A percentile compares a stretch with the other conserved stretches of the same genome.
phyloP scores from a whole-genome alignment of 2,329 filamentous ascomycete genomes.

The Nannizzia gypsea region DNA sequence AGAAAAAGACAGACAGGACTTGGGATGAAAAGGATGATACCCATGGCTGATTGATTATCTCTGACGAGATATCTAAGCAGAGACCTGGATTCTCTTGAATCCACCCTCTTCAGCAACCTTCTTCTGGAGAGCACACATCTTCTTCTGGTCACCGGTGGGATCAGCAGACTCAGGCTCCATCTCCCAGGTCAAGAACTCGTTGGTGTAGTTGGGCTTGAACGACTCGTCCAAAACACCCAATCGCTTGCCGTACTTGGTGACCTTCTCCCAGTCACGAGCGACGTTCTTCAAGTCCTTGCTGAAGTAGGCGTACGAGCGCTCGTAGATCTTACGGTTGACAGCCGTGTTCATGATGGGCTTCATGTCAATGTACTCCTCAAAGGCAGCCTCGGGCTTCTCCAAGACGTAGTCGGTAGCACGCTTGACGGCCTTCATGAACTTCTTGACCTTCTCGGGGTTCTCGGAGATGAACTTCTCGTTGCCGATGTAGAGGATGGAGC shows the following conservation, averaged over 20 bases:
- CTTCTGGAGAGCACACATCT: constrained; percentile 58
- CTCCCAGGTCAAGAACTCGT: constrained; percentile 55
- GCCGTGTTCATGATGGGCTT: constrained; percentile 58
- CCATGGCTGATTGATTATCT: background rate
- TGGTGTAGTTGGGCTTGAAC: constrained; percentile 65
- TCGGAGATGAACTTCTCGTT: constrained; percentile 58
- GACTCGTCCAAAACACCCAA: constrained; percentile 52
- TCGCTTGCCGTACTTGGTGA: constrained; percentile 63
- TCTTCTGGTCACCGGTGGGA: constrained; percentile 61
- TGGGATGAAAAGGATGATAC: background rate
- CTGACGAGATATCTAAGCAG: constrained; percentile 4
- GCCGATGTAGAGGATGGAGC: constrained; percentile 67
- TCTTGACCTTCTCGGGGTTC: constrained; percentile 53
- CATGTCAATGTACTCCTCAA: constrained; percentile 57
- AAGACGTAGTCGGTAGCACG: constrained; percentile 62
- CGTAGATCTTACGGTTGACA: constrained; percentile 68
- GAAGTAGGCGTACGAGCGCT: constrained; percentile 67
- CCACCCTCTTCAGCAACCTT: constrained; percentile 54
- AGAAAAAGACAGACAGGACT: background rate
- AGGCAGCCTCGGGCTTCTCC: constrained; percentile 49
- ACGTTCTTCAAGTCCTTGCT: constrained; percentile 65
- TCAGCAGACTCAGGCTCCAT: constrained; percentile 54
- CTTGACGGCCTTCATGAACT: constrained; percentile 64
- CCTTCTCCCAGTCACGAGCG: constrained; percentile 61
- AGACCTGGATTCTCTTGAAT: constrained; percentile 33